phyloP scores from a whole-genome alignment of 1,284 basidiomycete species.

The Boletus sp. region DNA sequence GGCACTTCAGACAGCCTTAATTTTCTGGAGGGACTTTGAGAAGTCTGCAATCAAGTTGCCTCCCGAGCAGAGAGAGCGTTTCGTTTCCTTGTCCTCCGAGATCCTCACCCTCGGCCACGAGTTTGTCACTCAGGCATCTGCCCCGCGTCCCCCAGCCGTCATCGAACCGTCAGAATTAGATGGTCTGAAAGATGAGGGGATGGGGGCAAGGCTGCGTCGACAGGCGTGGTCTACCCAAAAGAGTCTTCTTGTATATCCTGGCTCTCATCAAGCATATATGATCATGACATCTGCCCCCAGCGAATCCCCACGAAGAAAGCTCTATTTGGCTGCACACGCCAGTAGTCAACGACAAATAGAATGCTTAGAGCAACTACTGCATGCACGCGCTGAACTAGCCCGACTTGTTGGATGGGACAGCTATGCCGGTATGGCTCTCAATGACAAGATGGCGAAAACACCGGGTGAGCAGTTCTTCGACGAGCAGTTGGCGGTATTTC shows the following conservation, averaged over 20 bases:
- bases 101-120: constrained; percentile 86
- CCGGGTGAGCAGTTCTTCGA: constrained; percentile 51
- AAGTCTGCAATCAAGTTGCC: constrained; percentile 94
- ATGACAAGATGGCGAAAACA: constrained; percentile 93
- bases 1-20: constrained; percentile 80
- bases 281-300: constrained; percentile 84
- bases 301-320: constrained; percentile 74
- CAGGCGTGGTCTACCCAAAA: constrained; percentile 73
- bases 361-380: constrained; percentile 73
- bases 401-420: constrained; percentile 77
- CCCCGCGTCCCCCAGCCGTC: constrained; percentile 57
- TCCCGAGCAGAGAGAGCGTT: constrained; percentile 69
- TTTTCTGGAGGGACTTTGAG: constrained; percentile 96
- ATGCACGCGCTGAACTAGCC: constrained; percentile 75
- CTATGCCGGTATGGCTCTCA: constrained; percentile 79
- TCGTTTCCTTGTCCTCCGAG: constrained; percentile 89
- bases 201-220: constrained; percentile 63
- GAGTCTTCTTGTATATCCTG: constrained; percentile 73
- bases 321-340: constrained; percentile 74
- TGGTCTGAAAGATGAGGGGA: constrained; percentile 65
- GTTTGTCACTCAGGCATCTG: constrained; percentile 69
- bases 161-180: constrained; percentile 64
- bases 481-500: neutral
- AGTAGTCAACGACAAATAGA: constrained; percentile 68
- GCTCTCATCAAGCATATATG: constrained; percentile 87